Conservation (phyloP, 495 filamentous ascomycete species). For the Hyaloscypha bicolor region DNA sequence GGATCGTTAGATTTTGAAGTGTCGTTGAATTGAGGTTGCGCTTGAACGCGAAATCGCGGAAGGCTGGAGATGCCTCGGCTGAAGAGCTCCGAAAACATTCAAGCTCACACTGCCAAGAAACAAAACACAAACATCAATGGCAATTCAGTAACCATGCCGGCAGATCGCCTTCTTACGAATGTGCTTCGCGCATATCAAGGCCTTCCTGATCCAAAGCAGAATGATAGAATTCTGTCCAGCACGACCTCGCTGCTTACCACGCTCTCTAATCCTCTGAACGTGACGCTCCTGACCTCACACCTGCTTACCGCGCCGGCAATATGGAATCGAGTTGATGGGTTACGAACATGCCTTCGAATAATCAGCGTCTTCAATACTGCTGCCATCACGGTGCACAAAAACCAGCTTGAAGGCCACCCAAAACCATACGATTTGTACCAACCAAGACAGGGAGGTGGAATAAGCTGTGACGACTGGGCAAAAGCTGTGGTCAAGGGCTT, state of each 20-base stretch:
- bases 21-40: not conserved
- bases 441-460: slow-evolving; percentile 47
- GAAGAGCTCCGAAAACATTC: not conserved
- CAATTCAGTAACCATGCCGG: slow-evolving; percentile 40
- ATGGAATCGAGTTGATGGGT: slow-evolving; percentile 74
- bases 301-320: slow-evolving; percentile 83
- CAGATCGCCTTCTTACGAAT: slow-evolving; percentile 52
- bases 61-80: slow-evolving; percentile 34
- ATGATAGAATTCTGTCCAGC: slow-evolving; percentile 68
- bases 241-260: slow-evolving; percentile 80
- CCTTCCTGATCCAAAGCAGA: slow-evolving; percentile 49
- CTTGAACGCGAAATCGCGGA: slow-evolving; percentile 12
- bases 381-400: slow-evolving; percentile 62
- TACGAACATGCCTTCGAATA: slow-evolving; percentile 73
- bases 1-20: not conserved
- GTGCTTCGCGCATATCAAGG: slow-evolving; percentile 54
- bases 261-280: slow-evolving; percentile 86
- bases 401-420: slow-evolving; percentile 45
- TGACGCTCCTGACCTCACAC: slow-evolving; percentile 88
- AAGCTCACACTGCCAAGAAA: not conserved
- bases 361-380: slow-evolving; percentile 90
- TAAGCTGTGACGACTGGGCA: slow-evolving; percentile 75
- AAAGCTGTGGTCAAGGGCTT: slow-evolving; percentile 81
- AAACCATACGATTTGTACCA: slow-evolving; percentile 33
- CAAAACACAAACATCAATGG: slow-evolving; percentile 16